phyloP scores from a whole-genome alignment of 2,329 filamentous ascomycete genomes.

The Aspergillus sp. region DNA sequence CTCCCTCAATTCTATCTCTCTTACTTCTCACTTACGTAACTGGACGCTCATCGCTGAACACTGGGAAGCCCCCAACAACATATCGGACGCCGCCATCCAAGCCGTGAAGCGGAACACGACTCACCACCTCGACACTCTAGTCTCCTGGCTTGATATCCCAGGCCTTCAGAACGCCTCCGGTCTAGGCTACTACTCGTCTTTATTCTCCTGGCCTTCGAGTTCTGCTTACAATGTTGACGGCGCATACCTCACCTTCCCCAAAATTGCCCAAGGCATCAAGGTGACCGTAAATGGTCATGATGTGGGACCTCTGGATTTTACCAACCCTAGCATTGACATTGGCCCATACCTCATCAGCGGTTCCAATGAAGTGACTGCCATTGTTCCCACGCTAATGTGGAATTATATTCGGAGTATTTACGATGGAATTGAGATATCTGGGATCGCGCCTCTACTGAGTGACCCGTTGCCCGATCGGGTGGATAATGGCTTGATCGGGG shows the following conservation, averaged over 20 bases:
- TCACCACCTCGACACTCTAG: conserved; percentile 18
- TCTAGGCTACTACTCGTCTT: conserved; percentile 23
- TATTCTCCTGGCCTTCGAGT: conserved; percentile 16
- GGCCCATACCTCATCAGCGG: conserved; percentile 12
- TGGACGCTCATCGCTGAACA: conserved; percentile 23
- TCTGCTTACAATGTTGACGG: conserved; percentile 13
- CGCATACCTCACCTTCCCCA: conserved; percentile 22
- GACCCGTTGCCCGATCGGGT: conserved; percentile 8
- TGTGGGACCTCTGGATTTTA: conserved; percentile 19
- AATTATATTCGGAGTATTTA: conserved; percentile 21
- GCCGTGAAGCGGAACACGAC: conserved; percentile 25
- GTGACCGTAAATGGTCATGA: conserved; percentile 21
- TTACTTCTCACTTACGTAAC: conserved; percentile 6
- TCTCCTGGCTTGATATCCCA: conserved; percentile 24
- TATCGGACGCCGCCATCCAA: conserved; percentile 19
- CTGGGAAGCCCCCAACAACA: conserved; percentile 24
- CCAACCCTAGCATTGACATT: conserved; percentile 15
- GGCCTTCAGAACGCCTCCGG: conserved; percentile 21
- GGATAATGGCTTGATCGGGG: conserved; percentile 20
- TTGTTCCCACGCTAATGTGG: conserved; percentile 25
- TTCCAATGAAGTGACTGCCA: conserved; percentile 13
- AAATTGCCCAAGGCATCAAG: conserved; percentile 16
- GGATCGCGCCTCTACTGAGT: neutral
- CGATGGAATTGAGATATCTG: conserved; percentile 6
- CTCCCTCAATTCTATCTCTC: conserved; percentile 5